Evolutionary conservation across 176 grass and related monocot species (phyloP).

Genomic region (Aegilops bicornis): DNA sequence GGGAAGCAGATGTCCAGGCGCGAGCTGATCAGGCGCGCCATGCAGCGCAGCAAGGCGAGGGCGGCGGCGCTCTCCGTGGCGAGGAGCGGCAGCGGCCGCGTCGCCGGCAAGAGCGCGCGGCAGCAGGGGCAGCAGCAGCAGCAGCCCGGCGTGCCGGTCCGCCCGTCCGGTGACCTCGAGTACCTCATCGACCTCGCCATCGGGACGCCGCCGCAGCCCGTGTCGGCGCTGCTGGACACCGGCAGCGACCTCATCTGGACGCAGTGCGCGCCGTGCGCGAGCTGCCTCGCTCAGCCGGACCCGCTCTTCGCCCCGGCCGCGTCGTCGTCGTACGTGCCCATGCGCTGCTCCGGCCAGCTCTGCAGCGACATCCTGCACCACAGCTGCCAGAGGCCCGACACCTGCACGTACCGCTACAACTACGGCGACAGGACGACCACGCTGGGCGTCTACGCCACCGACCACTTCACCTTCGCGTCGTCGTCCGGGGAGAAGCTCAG

Average conservation of each 20-base stretch:
- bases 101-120: neutral
- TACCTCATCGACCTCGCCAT: conserved; percentile 54
- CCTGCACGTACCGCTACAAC: conserved; percentile 59
- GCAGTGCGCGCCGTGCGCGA: conserved; percentile 71
- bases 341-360: conserved; percentile 49
- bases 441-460: conserved; percentile 41
- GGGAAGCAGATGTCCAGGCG: conserved; percentile 33
- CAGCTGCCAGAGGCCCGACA: conserved; percentile 38
- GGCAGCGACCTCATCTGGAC: conserved; percentile 87
- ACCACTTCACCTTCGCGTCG: conserved; percentile 64
- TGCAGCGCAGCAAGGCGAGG: conserved; percentile 44
- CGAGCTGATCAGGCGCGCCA: conserved; percentile 51
- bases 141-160: conserved; percentile 22
- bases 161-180: conserved; percentile 46
- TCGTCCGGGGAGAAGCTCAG: conserved; percentile 10
- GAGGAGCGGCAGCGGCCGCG: neutral
- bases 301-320: conserved; percentile 41
- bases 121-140: neutral
- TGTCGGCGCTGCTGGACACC: conserved; percentile 56
- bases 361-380: conserved; percentile 41
- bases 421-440: conserved; percentile 60
- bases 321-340: conserved; percentile 54
- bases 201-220: conserved; percentile 54
- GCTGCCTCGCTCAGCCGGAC: conserved; percentile 48
- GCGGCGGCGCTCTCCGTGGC: conserved; percentile 36